phyloP scores from a whole-genome alignment of 176 grass and related monocot genomes.

The Puccinellia tenuiflora region DNA sequence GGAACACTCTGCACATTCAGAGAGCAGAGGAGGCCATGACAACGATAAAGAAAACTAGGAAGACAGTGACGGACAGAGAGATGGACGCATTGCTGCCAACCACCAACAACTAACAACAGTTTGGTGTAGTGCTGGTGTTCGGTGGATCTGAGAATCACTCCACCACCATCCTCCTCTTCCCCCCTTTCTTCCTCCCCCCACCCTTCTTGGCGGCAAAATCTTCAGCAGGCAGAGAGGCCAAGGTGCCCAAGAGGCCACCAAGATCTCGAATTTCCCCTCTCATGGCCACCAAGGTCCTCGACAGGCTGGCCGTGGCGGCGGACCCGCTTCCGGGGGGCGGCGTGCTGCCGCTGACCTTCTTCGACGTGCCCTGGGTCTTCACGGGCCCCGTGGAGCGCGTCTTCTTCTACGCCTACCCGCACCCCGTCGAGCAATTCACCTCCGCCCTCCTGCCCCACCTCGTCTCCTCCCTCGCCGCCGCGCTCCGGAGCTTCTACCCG shows the following conservation, averaged over 20 bases:
- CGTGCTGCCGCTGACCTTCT: conserved; percentile 76
- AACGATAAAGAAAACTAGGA: neutral
- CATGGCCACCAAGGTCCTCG: conserved; percentile 43
- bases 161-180: neutral
- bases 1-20: neutral
- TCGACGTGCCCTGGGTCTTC: conserved; percentile 89
- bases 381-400: conserved; percentile 89
- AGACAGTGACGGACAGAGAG: neutral
- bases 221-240: neutral
- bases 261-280: neutral
- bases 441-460: conserved; percentile 47
- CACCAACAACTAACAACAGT: neutral
- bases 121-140: conserved; percentile 28
- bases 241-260: too few relatives aligned
- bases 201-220: neutral
- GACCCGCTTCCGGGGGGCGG: conserved; percentile 23
- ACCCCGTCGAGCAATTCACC: conserved; percentile 38
- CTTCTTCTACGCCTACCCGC: conserved; percentile 71
- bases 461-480: conserved; percentile 66
- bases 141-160: conserved; percentile 36
- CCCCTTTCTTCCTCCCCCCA: neutral
- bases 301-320: conserved; percentile 30
- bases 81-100: neutral
- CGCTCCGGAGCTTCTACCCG: conserved; percentile 60
- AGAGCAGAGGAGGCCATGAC: neutral